phyloP scores from a whole-genome alignment of 2,329 filamentous ascomycete genomes.

The Cryphonectria carpinicola region DNA sequence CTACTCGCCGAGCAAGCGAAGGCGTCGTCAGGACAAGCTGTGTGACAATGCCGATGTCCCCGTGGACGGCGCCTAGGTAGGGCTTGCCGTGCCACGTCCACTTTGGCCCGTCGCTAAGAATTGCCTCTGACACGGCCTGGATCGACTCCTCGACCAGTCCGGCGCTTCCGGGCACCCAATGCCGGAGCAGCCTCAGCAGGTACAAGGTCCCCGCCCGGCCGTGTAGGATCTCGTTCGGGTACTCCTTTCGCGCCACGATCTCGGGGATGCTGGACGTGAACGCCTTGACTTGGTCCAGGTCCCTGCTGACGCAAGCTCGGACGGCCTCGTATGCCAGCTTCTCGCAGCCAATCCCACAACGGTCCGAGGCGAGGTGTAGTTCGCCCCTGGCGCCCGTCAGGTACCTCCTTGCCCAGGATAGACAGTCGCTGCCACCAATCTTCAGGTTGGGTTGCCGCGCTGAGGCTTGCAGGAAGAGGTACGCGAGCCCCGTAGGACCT shows the following conservation, averaged over 20 bases:
- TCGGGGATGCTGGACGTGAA: constrained; percentile 46
- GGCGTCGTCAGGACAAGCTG: constrained; percentile 66
- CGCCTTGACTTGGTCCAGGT: constrained; percentile 42
- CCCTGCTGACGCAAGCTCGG: constrained; percentile 46
- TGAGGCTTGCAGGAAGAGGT: constrained; percentile 57
- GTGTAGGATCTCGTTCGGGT: constrained; percentile 65
- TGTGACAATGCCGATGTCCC: constrained; percentile 71
- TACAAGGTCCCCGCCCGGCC: constrained; percentile 72
- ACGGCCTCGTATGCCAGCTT: constrained; percentile 52
- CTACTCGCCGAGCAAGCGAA: constrained; percentile 56
- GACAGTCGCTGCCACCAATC: constrained; percentile 46
- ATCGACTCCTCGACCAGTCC: constrained; percentile 57
- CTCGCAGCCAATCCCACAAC: constrained; percentile 57
- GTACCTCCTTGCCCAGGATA: constrained; percentile 54
- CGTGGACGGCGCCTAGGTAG: constrained; percentile 70
- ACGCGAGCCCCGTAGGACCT: constrained; percentile 60
- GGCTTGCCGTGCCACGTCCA: constrained; percentile 68
- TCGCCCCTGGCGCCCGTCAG: constrained; percentile 44
- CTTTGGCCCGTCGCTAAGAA: constrained; percentile 53
- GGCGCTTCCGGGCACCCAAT: constrained; percentile 55
- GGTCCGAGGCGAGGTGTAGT: constrained; percentile 42
- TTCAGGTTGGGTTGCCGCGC: constrained; percentile 46
- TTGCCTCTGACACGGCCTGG: constrained; percentile 60
- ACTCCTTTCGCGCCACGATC: constrained; percentile 44
- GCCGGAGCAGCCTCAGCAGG: constrained; percentile 65